Conservation (phyloP, 345 rosid species). For the Bruguiera parviflora region DNA sequence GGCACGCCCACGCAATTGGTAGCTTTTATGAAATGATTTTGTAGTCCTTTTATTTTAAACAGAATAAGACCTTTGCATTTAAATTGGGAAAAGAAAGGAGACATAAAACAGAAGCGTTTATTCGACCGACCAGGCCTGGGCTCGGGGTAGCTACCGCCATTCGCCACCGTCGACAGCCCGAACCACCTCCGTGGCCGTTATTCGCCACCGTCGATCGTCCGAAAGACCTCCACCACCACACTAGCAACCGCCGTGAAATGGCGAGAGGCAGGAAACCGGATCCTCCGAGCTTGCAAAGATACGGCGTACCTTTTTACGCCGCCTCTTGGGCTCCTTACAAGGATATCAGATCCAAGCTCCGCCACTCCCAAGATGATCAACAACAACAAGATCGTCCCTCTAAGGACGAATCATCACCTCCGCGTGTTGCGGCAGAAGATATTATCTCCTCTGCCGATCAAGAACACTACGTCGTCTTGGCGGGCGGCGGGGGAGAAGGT, state of each 20-base stretch:
- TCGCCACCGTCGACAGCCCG: background rate
- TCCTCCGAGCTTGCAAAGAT: constrained; percentile 46
- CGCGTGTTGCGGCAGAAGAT: background rate
- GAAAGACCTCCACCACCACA: background rate
- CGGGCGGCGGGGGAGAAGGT: constrained; percentile 94
- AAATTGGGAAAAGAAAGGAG: too few species aligned
- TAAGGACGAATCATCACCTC: constrained; percentile 16
- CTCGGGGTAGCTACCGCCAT: too few species aligned
- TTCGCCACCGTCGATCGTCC: background rate
- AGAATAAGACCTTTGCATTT: too few species aligned
- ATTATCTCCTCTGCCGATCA: background rate
- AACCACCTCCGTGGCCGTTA: background rate
- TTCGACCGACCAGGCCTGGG: too few species aligned
- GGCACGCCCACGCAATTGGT: constrained; percentile 52
- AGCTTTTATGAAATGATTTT: too few species aligned
- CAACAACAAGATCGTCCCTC: constrained; percentile 11
- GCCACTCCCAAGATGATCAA: background rate
- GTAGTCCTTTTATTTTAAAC: too few species aligned
- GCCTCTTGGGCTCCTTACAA: constrained; percentile 64
- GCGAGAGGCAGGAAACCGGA: constrained; percentile 2
- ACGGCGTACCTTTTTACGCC: constrained; percentile 79
- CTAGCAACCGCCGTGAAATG: background rate
- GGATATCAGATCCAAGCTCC: constrained; percentile 38
- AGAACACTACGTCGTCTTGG: constrained; percentile 43
- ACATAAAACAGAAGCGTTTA: too few species aligned